A percentile compares a stretch with the other conserved stretches of the same genome.
These are phyloP conservation scores for Leccinum rimulosum DNA, from an alignment of 768 basidiomycete genomes.

Conservation along the genomic window DNA sequence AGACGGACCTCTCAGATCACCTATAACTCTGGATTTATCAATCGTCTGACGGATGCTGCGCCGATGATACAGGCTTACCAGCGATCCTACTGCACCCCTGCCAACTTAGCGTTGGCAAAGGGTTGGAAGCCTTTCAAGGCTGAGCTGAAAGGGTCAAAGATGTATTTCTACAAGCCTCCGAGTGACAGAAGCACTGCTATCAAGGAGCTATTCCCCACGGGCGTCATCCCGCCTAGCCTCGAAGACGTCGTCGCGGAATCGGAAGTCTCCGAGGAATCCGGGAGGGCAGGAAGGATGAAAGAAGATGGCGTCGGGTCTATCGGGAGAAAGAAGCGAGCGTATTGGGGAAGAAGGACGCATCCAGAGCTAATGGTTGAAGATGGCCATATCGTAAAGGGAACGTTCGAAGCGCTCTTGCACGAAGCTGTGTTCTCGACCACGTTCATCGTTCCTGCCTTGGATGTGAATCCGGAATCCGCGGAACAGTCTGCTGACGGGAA, in stretches of 20 bases:
- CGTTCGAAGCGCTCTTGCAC: constrained; percentile 76
- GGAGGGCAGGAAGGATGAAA: constrained; percentile 33
- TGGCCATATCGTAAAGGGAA: constrained; percentile 56
- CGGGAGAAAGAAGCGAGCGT: constrained; percentile 60
- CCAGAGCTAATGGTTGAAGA: constrained; percentile 55
- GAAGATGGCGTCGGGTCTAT: constrained; percentile 28
- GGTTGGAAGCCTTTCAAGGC: constrained; percentile 88
- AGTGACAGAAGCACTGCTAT: constrained; percentile 60
- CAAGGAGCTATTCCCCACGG: constrained; percentile 73
- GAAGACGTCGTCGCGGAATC: constrained; percentile 40
- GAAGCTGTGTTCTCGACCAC: constrained; percentile 79
- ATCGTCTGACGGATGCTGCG: constrained; percentile 56
- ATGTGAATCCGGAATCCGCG: constrained; percentile 15
- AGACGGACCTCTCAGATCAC: constrained; percentile 78
- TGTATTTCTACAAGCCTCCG: constrained; percentile 86
- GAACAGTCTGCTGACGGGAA: constrained; percentile 20
- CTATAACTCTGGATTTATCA: constrained; percentile 72
- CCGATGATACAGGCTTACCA: constrained; percentile 37
- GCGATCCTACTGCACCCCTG: constrained; percentile 30
- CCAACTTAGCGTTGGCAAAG: constrained; percentile 47
- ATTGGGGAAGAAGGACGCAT: constrained; percentile 76
- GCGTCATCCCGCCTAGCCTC: constrained; percentile 50
- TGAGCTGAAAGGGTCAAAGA: constrained; percentile 78
- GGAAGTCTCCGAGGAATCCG: constrained; percentile 28
- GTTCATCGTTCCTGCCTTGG: constrained; percentile 36